phyloP scores from a whole-genome alignment of 768 basidiomycete genomes.

The Coprinopsis sp. region DNA sequence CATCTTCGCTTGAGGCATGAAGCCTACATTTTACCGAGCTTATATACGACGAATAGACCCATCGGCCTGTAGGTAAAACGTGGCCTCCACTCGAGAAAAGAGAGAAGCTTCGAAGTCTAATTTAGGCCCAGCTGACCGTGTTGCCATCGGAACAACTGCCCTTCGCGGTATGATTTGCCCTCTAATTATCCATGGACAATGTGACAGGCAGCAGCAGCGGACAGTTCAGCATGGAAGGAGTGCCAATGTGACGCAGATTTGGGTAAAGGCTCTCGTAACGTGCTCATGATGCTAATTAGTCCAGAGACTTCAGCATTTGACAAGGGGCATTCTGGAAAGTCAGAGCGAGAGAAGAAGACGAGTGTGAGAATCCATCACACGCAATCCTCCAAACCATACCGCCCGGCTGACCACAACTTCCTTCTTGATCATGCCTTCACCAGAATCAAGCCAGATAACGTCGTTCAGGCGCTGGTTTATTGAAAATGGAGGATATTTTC shows the following conservation, averaged over 20 bases:
- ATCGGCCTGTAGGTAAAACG: not conserved
- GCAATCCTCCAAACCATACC: slow-evolving; percentile 13
- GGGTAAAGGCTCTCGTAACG: too few relatives aligned
- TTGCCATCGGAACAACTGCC: not conserved
- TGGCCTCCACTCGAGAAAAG: slow-evolving; percentile 1
- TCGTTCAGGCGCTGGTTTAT: slow-evolving; percentile 48
- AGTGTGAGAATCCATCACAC: too few relatives aligned
- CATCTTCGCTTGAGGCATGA: not conserved
- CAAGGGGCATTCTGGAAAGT: too few relatives aligned
- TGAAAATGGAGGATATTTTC: slow-evolving; percentile 46
- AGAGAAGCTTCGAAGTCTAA: too few relatives aligned
- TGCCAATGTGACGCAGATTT: too few relatives aligned
- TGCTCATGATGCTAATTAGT: too few relatives aligned
- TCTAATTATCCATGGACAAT: not conserved
- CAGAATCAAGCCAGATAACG: slow-evolving; percentile 13
- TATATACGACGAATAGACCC: not conserved
- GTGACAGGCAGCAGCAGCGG: too few relatives aligned
- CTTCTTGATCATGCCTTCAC: slow-evolving; percentile 12
- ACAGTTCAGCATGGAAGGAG: too few relatives aligned
- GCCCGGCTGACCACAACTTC: not conserved
- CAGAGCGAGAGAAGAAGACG: too few relatives aligned
- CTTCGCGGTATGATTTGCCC: not conserved
- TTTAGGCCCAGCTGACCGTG: too few relatives aligned
- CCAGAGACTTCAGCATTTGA: too few relatives aligned
- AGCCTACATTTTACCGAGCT: not conserved